These are phyloP conservation scores for Phytophthora kernoviae DNA, from an alignment of 352 stramenopile genomes.

Conservation along the genomic window DNA sequence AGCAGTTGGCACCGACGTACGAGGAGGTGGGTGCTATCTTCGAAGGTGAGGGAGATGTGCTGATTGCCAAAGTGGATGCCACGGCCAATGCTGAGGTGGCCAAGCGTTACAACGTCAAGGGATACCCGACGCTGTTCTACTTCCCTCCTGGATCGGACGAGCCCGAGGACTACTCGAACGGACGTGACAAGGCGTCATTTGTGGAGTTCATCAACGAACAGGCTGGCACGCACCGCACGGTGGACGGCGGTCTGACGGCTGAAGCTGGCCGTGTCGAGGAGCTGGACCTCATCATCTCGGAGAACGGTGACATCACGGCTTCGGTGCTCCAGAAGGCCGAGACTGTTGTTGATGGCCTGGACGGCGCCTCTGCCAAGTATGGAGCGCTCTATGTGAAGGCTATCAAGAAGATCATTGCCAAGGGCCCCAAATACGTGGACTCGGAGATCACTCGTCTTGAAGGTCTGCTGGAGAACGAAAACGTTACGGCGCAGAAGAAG, in stretches of 20 bases:
- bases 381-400: slow-evolving; percentile 89
- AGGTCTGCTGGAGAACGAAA: slow-evolving; percentile 77
- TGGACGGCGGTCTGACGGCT: slow-evolving; percentile 71
- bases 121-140: slow-evolving; percentile 94
- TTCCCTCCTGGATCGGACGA: slow-evolving; percentile 83
- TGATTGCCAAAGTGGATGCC: slow-evolving; percentile 87
- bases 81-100: slow-evolving; percentile 64
- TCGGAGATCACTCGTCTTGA: slow-evolving; percentile 86
- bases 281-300: slow-evolving; percentile 85
- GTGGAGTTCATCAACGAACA: slow-evolving; percentile 93
- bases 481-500: slow-evolving; percentile 87
- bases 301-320: slow-evolving; percentile 70
- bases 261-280: slow-evolving; percentile 82
- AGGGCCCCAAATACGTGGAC: slow-evolving; percentile 85
- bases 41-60: slow-evolving; percentile 74
- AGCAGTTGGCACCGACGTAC: slow-evolving; percentile 89
- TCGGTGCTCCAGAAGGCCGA: slow-evolving; percentile 77
- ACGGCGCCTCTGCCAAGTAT: slow-evolving; percentile 72
- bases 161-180: slow-evolving; percentile 85
- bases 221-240: slow-evolving; percentile 81
- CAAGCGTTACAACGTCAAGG: slow-evolving; percentile 86
- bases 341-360: slow-evolving; percentile 68
- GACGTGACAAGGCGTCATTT: slow-evolving; percentile 84
- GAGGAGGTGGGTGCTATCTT: slow-evolving; percentile 83
- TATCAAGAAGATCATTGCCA: slow-evolving; percentile 91